These are phyloP conservation scores for Plantago coronopus DNA, from an alignment of 305 asterid genomes.

Conservation along the genomic window DNA sequence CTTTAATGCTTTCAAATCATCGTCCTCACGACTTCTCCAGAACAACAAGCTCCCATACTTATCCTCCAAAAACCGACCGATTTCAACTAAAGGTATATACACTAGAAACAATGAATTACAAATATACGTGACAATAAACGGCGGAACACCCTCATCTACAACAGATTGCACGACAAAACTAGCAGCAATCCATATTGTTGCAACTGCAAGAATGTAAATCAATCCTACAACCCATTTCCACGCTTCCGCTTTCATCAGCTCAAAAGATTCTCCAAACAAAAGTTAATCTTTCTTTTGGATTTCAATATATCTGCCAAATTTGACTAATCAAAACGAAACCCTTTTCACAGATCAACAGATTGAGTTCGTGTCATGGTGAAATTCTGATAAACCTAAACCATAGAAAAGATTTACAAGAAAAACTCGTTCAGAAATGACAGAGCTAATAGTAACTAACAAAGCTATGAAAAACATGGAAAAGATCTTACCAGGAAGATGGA, in stretches of 20 bases:
- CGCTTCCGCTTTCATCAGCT: slow-evolving; percentile 46
- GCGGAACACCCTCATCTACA: slow-evolving; percentile 86
- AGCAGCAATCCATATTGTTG: slow-evolving; percentile 92
- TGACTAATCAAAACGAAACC: not conserved
- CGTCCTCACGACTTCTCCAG: slow-evolving; percentile 41
- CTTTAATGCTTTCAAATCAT: slow-evolving; percentile 31
- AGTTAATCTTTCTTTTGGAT: not conserved
- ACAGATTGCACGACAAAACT: slow-evolving; percentile 90
- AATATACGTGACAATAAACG: slow-evolving; percentile 75
- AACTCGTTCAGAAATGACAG: too few relatives aligned
- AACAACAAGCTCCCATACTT: slow-evolving; percentile 52
- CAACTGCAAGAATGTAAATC: slow-evolving; percentile 67
- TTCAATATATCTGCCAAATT: not conserved
- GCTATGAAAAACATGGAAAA: not conserved
- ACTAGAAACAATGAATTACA: slow-evolving; percentile 83
- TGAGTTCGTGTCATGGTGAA: too few relatives aligned
- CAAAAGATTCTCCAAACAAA: slow-evolving; percentile 15
- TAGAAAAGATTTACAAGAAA: too few relatives aligned
- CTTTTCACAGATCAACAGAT: not conserved
- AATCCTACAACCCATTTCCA: slow-evolving; percentile 85
- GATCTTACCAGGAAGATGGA: not conserved
- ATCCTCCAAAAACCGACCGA: slow-evolving; percentile 64
- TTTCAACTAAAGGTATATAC: slow-evolving; percentile 75
- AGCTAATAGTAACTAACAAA: not conserved
- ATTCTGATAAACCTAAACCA: too few relatives aligned